These are phyloP conservation scores for Saksenaea oblongispora DNA, from an alignment of 371 early-diverging fungal genomes.

Conservation along the genomic window DNA sequence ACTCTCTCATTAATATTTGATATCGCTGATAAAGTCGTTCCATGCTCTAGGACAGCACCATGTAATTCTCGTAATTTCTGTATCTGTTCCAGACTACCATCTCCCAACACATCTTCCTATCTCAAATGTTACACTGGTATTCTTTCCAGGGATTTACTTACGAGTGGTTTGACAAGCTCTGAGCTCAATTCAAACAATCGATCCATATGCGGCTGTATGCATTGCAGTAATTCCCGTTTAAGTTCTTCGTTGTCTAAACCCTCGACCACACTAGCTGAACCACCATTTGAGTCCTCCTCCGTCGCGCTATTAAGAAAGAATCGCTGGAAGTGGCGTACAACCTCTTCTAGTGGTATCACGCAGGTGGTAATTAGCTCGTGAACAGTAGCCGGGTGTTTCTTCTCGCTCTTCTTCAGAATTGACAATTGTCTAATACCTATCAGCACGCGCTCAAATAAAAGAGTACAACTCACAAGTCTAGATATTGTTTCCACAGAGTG, in stretches of 20 bases:
- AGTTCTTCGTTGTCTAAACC: conserved; percentile 21
- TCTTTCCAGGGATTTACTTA: conserved; percentile 3
- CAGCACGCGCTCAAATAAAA: not conserved
- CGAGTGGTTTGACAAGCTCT: conserved; percentile 18
- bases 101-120: not conserved
- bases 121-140: not conserved
- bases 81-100: conserved; percentile 14
- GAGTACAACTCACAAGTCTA: conserved; percentile 43
- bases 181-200: conserved; percentile 17
- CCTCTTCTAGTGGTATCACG: conserved; percentile 29
- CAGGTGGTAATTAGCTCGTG: conserved; percentile 14
- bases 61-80: conserved; percentile 16
- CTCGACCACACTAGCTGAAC: not conserved
- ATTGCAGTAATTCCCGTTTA: conserved; percentile 20
- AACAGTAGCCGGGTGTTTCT: not conserved
- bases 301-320: conserved; percentile 15
- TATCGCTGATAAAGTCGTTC: conserved; percentile 15
- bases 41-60: conserved; percentile 7
- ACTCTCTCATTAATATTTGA: conserved; percentile 23
- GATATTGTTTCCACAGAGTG: conserved; percentile 47
- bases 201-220: conserved; percentile 22
- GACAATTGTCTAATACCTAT: conserved; percentile 17
- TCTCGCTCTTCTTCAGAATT: conserved; percentile 18
- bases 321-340: conserved; percentile 23
- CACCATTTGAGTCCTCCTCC: conserved; percentile 8